Percentiles rank a stretch among this genome's conserved stretches.
These are phyloP conservation scores for Scortechinia acanthostroma DNA, from an alignment of 2,329 filamentous ascomycete species.

Conservation along the genomic window DNA sequence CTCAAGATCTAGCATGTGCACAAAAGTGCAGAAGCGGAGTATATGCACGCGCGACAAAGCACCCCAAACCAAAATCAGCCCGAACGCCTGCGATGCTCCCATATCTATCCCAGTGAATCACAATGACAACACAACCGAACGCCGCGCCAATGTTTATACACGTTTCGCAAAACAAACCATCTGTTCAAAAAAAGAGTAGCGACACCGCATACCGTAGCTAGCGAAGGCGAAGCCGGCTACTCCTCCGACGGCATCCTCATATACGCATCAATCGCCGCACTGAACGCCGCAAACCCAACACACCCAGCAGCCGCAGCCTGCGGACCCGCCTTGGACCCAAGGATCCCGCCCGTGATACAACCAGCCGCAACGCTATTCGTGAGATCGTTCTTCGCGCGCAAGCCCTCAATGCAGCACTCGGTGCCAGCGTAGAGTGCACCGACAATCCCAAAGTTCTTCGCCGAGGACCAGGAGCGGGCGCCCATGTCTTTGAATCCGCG, in stretches of 20 bases:
- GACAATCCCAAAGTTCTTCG: slow-evolving; percentile 91
- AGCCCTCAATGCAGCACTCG: slow-evolving; percentile 90
- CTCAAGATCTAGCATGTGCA: no score
- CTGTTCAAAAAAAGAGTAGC: no score
- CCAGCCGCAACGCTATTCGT: slow-evolving; percentile 81
- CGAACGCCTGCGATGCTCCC: no score
- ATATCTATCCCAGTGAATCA: no score
- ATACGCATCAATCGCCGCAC: slow-evolving; percentile 83
- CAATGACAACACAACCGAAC: no score
- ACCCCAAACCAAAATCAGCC: no score
- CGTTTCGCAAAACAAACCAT: no score
- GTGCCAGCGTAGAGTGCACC: slow-evolving; percentile 86
- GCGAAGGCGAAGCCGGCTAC: no score
- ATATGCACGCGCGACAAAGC: no score
- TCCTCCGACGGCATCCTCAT: slow-evolving; percentile 72
- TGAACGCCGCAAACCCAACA: slow-evolving; percentile 88
- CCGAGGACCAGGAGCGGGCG: slow-evolving; percentile 69
- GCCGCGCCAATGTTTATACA: no score
- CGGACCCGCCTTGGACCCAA: slow-evolving; percentile 81
- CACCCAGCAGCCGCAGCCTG: slow-evolving; percentile 83
- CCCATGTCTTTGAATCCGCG: slow-evolving; percentile 93
- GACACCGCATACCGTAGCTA: no score
- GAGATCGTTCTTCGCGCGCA: slow-evolving; percentile 88
- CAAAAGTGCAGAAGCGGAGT: no score
- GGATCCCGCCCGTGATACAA: slow-evolving; percentile 81